phyloP scores from a whole-genome alignment of 345 rosid genomes.

The Ceriops zippeliana region DNA sequence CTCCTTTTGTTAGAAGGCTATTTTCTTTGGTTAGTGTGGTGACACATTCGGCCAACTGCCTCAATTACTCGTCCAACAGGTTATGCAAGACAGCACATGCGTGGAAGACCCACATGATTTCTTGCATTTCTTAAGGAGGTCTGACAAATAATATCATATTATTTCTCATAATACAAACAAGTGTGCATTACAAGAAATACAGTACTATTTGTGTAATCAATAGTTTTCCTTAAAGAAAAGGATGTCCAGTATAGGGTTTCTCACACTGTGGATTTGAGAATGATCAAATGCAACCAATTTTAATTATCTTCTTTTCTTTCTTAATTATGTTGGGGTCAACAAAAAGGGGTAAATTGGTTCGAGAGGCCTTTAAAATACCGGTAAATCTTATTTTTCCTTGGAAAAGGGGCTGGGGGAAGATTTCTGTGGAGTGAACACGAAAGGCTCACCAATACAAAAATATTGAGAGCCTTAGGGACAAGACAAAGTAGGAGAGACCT shows the following conservation, averaged over 20 bases:
- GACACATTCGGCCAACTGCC: conserved; percentile 27
- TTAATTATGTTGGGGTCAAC: conserved; percentile 1
- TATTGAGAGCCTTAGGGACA: conserved; percentile 38
- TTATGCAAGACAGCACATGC: too few species aligned
- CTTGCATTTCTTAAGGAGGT: background rate
- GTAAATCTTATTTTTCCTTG: conserved; percentile 28
- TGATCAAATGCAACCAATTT: too few species aligned
- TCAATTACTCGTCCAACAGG: background rate
- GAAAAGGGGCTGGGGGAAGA: conserved; percentile 35
- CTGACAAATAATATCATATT: background rate
- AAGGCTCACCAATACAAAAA: conserved; percentile 37
- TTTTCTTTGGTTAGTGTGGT: conserved; percentile 25
- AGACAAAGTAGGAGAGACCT: conserved; percentile 36
- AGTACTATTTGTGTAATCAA: background rate
- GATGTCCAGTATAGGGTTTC: background rate
- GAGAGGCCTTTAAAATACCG: conserved; percentile 24
- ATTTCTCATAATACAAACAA: background rate
- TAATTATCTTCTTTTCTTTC: too few species aligned
- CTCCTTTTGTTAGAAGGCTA: conserved; percentile 25
- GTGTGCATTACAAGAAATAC: conserved; percentile 9
- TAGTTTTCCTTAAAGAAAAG: background rate
- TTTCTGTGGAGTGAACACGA: conserved; percentile 38
- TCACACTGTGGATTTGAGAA: background rate
- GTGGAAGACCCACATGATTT: background rate
- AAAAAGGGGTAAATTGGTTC: conserved; percentile 15